These are phyloP conservation scores for Populus hybrid DNA, from an alignment of 441 rosid species.

Conservation along the genomic window DNA sequence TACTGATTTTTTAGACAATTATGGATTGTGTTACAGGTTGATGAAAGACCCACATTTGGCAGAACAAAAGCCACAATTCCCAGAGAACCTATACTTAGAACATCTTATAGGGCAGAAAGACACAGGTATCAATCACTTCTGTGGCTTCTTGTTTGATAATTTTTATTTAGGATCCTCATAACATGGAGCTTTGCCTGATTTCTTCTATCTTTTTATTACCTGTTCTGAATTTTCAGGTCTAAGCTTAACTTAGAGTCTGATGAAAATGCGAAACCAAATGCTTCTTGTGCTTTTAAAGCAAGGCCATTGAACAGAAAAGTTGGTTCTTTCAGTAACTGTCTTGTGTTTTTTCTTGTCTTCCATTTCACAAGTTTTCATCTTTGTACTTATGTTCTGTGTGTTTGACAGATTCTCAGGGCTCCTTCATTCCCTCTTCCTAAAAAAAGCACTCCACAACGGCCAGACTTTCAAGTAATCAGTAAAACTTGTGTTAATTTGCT, in stretches of 20 bases:
- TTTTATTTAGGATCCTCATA: not conserved
- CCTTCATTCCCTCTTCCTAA: constrained; percentile 35
- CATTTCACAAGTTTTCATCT: not conserved
- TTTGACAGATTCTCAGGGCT: constrained; percentile 49
- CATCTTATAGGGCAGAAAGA: constrained; percentile 66
- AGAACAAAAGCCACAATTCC: constrained; percentile 71
- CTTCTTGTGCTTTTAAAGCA: constrained; percentile 40
- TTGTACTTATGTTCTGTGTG: constrained; percentile 12
- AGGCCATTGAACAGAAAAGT: constrained; percentile 51
- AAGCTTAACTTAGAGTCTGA: constrained; percentile 37
- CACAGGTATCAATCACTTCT: constrained; percentile 37
- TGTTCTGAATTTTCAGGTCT: constrained; percentile 45
- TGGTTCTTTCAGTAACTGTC: constrained; percentile 18
- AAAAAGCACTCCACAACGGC: constrained; percentile 35
- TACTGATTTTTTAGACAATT: constrained; percentile 8
- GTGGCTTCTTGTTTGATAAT: not conserved
- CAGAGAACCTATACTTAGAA: constrained; percentile 66
- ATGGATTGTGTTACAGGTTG: constrained; percentile 39
- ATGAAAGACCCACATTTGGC: constrained; percentile 26
- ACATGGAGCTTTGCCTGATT: not conserved
- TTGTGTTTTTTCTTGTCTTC: not conserved
- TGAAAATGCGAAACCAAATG: constrained; percentile 33
- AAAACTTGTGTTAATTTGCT: constrained; percentile 1
- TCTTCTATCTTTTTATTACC: constrained; percentile 2
- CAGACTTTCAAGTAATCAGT: constrained; percentile 50